Base-by-base conservation (phyloP, 805 yeast species). In the Monosporozyma yasuniensis region DNA sequence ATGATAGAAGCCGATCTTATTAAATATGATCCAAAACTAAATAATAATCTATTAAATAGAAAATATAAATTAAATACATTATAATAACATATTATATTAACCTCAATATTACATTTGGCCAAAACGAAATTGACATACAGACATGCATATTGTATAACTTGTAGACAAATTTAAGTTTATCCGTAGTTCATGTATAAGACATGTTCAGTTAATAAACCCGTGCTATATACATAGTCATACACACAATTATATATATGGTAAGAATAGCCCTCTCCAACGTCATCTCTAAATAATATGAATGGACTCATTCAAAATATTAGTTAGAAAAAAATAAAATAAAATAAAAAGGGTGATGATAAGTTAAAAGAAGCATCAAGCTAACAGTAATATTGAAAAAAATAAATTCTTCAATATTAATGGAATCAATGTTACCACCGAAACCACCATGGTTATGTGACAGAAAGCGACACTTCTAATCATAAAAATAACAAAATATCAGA, bases 331-430 rank as follows among this genome's bases (percentile, higher is more conserved):
- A 18, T 35, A 35, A 35, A 7, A n/a, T 11, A n/a, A 35, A n/a
- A 16, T 11, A 11, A 48, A 47, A 47, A 45, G 50, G 54, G 48
- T 57, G 57, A 54, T 46, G 56, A 51, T 47, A 48, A 57, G 60
- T 57, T 60, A 27, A 56, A 63, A 57, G 66, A 55, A 45, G 59
- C 61, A 54, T 63, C 66, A 58, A 60, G 61, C 52, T 42, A 55
- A 59, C 62, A 50, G 48, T 30, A 46, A 43, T 37, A 25, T 7
- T 18, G 22, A 18, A 16, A 16, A n/a, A n/a, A 19, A 14, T 11
- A 12, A n/a, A 38, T 14, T 19, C 12, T n/a, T 12, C 42, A 38
- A 28, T 23, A 23, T 25, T 18, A 43, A 41, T 34, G 47, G 38
- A 43, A 28, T 21, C 43, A 18, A 34, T 41, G 49, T 38, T 50